Evolutionary conservation across 352 stramenopile species (phyloP).

Genomic region (Thalassiosira sp.): DNA sequence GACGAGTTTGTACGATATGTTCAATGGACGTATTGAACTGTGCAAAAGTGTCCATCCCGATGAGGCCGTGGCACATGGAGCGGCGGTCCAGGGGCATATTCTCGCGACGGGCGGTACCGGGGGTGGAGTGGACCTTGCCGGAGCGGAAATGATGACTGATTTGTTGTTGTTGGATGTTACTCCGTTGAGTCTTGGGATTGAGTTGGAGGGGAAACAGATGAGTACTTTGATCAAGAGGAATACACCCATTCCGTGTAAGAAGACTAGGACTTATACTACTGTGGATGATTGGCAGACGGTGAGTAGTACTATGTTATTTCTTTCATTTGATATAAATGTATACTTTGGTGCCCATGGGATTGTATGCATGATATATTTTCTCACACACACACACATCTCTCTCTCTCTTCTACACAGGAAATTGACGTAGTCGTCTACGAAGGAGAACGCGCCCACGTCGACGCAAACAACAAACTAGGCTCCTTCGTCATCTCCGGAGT

Average conservation of each 20-base stretch:
- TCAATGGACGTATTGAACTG: slow-evolving; percentile 90
- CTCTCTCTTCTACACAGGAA: slow-evolving; percentile 31
- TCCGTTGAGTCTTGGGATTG: slow-evolving; percentile 97
- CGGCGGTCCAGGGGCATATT: slow-evolving; percentile 95
- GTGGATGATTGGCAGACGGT: slow-evolving; percentile 97
- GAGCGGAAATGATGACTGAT: slow-evolving; percentile 88
- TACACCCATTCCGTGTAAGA: slow-evolving; percentile 98
- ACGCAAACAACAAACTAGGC: slow-evolving; percentile 98
- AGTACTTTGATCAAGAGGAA: slow-evolving; percentile 98
- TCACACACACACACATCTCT: too few species aligned
- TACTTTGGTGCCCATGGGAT: too few species aligned
- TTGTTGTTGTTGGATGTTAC: slow-evolving; percentile 97
- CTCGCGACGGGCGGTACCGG: slow-evolving; percentile 89
- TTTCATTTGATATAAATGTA: slow-evolving; percentile 20
- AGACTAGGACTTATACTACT: slow-evolving; percentile 98
- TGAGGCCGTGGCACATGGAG: slow-evolving; percentile 97
- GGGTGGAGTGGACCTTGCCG: slow-evolving; percentile 75
- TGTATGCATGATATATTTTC: too few species aligned
- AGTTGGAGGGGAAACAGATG: slow-evolving; percentile 98
- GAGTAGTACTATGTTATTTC: slow-evolving; percentile 58
- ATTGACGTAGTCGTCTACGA: slow-evolving; percentile 95
- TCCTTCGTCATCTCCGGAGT: slow-evolving; percentile 99
- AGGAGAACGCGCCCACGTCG: slow-evolving; percentile 98
- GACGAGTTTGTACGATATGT: slow-evolving; percentile 96
- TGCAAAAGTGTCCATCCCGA: slow-evolving; percentile 90